Evolutionary conservation across 1,284 basidiomycete genomes (phyloP), one percentile per base, ranked within the genome.

Genomic region (Microbotryum lychnidis-dioicae): DNA sequence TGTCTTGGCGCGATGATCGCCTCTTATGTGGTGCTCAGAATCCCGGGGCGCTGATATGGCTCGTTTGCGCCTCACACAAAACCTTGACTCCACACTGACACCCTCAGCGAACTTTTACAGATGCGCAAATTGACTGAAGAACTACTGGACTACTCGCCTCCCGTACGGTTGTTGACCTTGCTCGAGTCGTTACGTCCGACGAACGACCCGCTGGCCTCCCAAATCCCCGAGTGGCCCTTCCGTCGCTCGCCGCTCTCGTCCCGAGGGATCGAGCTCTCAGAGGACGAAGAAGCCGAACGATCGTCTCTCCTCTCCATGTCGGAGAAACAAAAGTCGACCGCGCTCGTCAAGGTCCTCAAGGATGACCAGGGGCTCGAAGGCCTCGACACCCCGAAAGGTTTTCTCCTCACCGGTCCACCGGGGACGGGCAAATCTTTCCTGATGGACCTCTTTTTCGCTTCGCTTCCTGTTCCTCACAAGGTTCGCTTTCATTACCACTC

Each of bases 401-500:
- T 81, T 44, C 68, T 81, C 12, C 70, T 81, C 16, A 81, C 78
- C 4, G 81, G 80, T 20, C 79, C 79, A 0, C 80, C 80, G 4
- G 80, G 80, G 0, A 80, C 79, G 16, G 80, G 80, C 45, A 81
- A 82, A 69, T 83, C 81, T 49, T 80, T 87, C 66, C 75, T 87
- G 18, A 79, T 86, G 56, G 82, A 86, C 68, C 77, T 87, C 29
- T 86, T 86, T 79, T 84, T 81, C 72, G 76, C 81, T 45, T 76
- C 80, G 7, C 70, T 86, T 0, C 83, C 83, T 0, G 82, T 82
- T 0, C 78, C 76, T 2, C 79, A 80, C 75, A 87, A 87, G 73
- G 77, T 80, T 3, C 78, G 84, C 21, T 82, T 83, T 56, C 84
- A 87, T 73, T 86, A 86, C 74, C 83, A 81, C 72, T 79, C 84